Percentiles rank a stretch among this genome's conserved stretches.
These are phyloP conservation scores for Trichophyton simii DNA, from an alignment of 2,329 filamentous ascomycete species.

Conservation along the genomic window DNA sequence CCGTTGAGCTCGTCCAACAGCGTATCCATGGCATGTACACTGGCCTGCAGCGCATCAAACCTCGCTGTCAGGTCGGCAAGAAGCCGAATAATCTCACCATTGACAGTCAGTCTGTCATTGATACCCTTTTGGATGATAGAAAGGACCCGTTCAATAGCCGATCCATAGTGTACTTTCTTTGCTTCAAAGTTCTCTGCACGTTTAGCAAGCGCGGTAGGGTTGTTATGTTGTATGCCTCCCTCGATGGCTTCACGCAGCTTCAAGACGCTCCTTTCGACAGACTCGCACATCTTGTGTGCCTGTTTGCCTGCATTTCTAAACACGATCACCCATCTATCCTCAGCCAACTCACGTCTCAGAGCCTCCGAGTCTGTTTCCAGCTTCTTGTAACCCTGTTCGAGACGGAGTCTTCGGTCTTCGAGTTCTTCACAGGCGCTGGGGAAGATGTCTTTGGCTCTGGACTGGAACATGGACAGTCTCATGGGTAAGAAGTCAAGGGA, in stretches of 20 bases:
- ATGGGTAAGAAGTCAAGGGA: conserved; percentile 94
- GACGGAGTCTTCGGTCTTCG: conserved; percentile 55
- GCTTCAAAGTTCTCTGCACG: conserved; percentile 88
- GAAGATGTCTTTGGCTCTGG: conserved; percentile 63
- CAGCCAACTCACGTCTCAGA: conserved; percentile 75
- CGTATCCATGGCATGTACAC: conserved; percentile 65
- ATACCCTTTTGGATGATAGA: conserved; percentile 94
- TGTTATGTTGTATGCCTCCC: conserved; percentile 58
- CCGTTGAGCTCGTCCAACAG: conserved; percentile 60
- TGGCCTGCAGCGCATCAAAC: conserved; percentile 62
- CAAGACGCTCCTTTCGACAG: conserved; percentile 70
- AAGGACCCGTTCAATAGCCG: conserved; percentile 81
- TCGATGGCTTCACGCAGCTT: conserved; percentile 76
- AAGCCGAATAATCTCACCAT: conserved; percentile 82
- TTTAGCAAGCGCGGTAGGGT: conserved; percentile 57
- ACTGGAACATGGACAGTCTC: conserved; percentile 76
- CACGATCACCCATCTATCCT: conserved; percentile 91
- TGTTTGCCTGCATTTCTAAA: conserved; percentile 87
- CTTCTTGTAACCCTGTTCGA: conserved; percentile 79
- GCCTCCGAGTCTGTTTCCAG: conserved; percentile 84
- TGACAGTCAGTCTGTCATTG: conserved; percentile 86
- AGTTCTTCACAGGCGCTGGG: conserved; percentile 86
- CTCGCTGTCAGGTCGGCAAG: conserved; percentile 75
- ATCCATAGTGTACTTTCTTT: conserved; percentile 87
- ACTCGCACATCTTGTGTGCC: conserved; percentile 93